Evolutionary conservation across 2,329 filamentous ascomycete genomes (phyloP), one percentile per base, ranked within the genome.

Genomic region (Talaromyces pinophilus): DNA sequence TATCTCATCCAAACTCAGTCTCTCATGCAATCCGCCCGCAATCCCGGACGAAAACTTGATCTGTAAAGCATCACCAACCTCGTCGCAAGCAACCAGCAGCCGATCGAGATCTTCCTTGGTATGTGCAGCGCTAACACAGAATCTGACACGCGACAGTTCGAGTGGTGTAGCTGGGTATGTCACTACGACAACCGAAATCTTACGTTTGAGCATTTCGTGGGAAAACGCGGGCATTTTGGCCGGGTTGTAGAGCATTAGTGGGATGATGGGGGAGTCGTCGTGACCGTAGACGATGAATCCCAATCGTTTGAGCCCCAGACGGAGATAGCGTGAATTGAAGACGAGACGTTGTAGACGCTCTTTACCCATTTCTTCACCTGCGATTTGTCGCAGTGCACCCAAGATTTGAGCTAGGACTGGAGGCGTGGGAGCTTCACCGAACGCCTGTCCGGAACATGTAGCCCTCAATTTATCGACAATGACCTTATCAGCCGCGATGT

Each of bases 141-240:
- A 96, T 38, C 94, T 90, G 48, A 91, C 94, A 69, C 94, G 90
- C 19, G 93, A 97, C 70, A 91, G 93, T 73, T 97, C 95, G 38
- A 98, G 86, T 0, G 94, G 93, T 1, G 93, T 97, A 15, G 93
- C 94, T 6, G 94, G 94, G 77, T 97, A 98, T 54, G 93, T 94
- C 67, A 97, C 94, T 35, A 98, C 91, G 22, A 97, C 94, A 60
- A 97, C 92, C 0, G 93, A 93, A 72, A 98, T 97, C 79, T 96
- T 97, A 76, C 94, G 92, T 81, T 90, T 91, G 67, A 97, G 87
- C 94, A 98, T 97, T 79, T 97, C 94, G 76, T 96, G 93, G 59
- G 92, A 96, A 80, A 97, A 98, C 67, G 94, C 93, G 2, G 93
- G 90, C 84, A 98, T 96, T 83, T 97, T 98, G 74, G 91, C 94